Evolutionary conservation across 208 protist genomes (phyloP), one percentile per base, ranked within the genome.

Genomic region (Crithidia fasciculata): DNA sequence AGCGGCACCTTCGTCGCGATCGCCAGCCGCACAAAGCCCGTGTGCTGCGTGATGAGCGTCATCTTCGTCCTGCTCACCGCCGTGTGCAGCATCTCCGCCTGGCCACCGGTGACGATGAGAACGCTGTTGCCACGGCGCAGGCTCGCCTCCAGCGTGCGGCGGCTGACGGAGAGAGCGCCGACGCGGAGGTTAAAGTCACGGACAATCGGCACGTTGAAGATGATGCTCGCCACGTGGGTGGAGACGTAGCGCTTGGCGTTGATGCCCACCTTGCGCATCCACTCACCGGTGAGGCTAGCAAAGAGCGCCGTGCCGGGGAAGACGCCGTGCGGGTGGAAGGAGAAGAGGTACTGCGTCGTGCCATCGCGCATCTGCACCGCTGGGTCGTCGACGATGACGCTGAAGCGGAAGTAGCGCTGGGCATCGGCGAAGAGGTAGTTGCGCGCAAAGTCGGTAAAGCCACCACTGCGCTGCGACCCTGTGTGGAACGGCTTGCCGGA

Each of bases 21-120:
- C 0, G 91, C 90, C 4, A 97, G 69, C 0, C 85, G 79, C 8
- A 97, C 68, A 81, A 97, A 97, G 9, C 93, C 93, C 28, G 78
- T 77, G 76, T 97, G 93, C 40, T 94, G 85, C 13, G 89, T 89
- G 39, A 95, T 82, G 47, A 95, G 66, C 10, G 74, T 85, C 81
- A 95, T 85, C 19, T 74, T 70, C 45, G 39, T 74, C 18, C 76
- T 10, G 62, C 86, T 90, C 19, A 82, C 41, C 67, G 67, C 10
- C 19, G 89, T 88, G 70, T 84, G 81, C 43, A 94, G 65, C 88
- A 97, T 94, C 83, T 97, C 93, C 2, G 93, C 86, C 78, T 97
- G 93, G 13, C 93, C 93, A 37, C 93, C 93, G 6, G 86, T 91
- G 16, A 97, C 93, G 50, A 97, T 86, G 41, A 95, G 15, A 5